Percentiles rank a stretch among this genome's conserved stretches.
Conservation (phyloP, 306 rosid genomes). For the Fagus sylvatica region DNA sequence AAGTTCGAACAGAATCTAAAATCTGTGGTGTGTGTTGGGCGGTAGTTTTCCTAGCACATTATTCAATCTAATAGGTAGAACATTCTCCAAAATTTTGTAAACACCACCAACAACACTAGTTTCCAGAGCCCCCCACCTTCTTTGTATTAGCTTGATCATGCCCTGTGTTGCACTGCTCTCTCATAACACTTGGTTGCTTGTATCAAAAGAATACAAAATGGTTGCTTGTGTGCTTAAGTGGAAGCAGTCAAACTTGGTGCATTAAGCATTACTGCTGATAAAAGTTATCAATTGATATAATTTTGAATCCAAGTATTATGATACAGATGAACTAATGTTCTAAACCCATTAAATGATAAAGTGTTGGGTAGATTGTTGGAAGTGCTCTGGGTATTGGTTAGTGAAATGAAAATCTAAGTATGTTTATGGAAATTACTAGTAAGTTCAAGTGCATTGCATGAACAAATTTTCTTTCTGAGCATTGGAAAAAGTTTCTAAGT, state of each 20-base stretch:
- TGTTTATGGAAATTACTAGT: background rate
- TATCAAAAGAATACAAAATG: no score
- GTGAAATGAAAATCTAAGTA: background rate
- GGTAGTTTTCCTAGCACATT: no score
- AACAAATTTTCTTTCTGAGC: background rate
- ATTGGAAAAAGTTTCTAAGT: background rate
- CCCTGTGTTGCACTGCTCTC: background rate
- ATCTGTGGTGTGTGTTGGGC: no score
- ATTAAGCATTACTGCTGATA: background rate
- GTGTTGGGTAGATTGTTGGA: background rate
- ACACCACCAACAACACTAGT: no score
- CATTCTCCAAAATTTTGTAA: no score
- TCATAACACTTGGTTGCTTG: background rate
- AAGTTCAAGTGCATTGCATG: background rate
- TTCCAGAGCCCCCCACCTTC: no score
- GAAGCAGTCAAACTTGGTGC: background rate
- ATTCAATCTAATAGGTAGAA: no score
- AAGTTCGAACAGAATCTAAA: no score
- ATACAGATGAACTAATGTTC: background rate
- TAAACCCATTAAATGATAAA: background rate
- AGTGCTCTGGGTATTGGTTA: background rate
- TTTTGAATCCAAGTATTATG: background rate
- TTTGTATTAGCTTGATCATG: background rate
- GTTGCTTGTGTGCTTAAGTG: background rate
- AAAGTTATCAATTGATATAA: background rate